Conservation (phyloP, 208 protist genomes). For the Wallacemonas sp. region DNA sequence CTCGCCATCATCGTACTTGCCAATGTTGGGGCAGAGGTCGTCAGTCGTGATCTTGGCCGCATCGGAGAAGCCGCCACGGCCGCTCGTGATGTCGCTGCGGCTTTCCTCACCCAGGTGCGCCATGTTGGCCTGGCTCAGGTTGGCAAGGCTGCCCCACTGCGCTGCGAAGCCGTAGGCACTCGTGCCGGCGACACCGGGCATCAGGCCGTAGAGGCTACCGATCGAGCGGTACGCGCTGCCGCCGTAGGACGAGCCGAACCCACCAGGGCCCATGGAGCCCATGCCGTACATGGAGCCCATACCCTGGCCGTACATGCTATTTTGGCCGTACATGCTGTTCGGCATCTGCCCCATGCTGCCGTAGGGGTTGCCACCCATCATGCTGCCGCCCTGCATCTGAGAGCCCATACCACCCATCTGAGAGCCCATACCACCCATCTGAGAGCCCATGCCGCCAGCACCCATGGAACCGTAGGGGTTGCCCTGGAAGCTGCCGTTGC, state of each 20-base stretch:
- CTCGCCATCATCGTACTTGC: slow-evolving; percentile 46
- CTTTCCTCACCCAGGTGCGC: slow-evolving; percentile 30
- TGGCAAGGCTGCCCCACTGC: slow-evolving; percentile 66
- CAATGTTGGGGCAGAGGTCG: slow-evolving; percentile 57
- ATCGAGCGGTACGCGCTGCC: slow-evolving; percentile 27
- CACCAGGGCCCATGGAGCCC: slow-evolving; percentile 16
- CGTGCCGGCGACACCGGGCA: slow-evolving; percentile 18
- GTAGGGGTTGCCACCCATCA: slow-evolving; percentile 10
- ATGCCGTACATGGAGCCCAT: slow-evolving; percentile 46
- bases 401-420: slow-evolving; percentile 10
- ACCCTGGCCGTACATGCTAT: slow-evolving; percentile 1
- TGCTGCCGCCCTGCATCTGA: slow-evolving; percentile 5
- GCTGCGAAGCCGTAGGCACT: slow-evolving; percentile 50
- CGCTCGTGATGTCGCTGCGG: slow-evolving; percentile 28
- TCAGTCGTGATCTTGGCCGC: slow-evolving; percentile 25
- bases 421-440: slow-evolving; percentile 14
- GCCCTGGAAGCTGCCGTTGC: slow-evolving; percentile 19
- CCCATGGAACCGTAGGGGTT: slow-evolving; percentile 25
- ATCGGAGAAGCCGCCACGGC: slow-evolving; percentile 47
- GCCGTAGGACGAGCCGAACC: slow-evolving; percentile 36
- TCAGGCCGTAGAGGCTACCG: slow-evolving; percentile 25
- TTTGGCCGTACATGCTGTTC: slow-evolving; percentile 23
- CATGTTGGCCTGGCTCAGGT: slow-evolving; percentile 34
- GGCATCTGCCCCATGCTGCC: slow-evolving; percentile 22
- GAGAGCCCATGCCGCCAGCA: slow-evolving; percentile 14